Conservation (phyloP, 2,329 filamentous ascomycete species). For the Colletotrichum noveboracense region DNA sequence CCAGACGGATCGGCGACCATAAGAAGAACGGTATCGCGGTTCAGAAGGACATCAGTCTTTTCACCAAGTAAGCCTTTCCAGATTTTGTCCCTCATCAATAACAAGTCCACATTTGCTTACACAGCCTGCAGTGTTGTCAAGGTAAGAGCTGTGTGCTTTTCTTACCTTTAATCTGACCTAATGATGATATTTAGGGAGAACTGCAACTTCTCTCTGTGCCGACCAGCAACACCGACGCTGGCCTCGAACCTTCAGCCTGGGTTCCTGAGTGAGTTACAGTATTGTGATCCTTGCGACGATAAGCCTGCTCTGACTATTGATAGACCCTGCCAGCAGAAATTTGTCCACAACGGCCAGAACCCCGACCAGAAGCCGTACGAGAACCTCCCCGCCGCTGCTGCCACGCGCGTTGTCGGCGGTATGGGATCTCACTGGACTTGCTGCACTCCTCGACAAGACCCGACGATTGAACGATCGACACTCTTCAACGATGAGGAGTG, state of each 20-base stretch:
- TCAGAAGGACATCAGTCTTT: background rate
- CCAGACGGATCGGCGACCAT: background rate
- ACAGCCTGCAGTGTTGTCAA: background rate
- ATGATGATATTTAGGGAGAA: background rate
- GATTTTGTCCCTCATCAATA: accelerated
- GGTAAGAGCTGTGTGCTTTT: background rate
- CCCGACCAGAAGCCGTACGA: background rate
- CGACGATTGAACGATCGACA: background rate
- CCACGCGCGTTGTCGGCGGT: background rate
- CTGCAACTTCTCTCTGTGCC: background rate
- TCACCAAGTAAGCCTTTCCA: background rate
- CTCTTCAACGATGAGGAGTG: background rate
- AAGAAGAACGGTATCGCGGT: background rate
- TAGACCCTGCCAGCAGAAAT: background rate
- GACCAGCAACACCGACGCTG: background rate
- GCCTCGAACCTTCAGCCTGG: background rate
- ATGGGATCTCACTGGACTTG: background rate
- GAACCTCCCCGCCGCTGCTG: background rate
- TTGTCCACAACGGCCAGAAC: background rate
- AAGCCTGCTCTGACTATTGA: background rate
- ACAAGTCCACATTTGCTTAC: background rate
- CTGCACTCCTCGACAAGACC: background rate
- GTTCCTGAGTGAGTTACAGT: background rate
- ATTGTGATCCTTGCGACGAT: accelerated
- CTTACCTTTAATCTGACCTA: background rate